Base-by-base conservation (phyloP, 2,329 filamentous ascomycete genomes). In the Tolypocladium inflatum region DNA sequence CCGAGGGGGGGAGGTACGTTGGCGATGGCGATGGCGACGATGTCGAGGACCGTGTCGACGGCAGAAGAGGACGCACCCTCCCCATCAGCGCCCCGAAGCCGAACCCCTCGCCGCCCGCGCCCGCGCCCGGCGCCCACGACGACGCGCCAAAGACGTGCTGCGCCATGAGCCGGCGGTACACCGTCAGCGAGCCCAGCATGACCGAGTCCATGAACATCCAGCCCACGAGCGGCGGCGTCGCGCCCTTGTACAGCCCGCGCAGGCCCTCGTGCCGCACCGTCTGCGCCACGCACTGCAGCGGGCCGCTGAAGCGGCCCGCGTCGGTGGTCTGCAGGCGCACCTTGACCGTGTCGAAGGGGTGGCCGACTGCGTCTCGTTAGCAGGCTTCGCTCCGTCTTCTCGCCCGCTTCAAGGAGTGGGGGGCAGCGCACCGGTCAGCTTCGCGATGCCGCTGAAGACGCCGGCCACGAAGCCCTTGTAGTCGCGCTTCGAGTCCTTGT, bases 381-480 rank as follows among this genome's bases (percentile, higher is more conserved):
- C 4, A 3, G 19, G 19, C 41, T 13, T 10, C 5, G 11, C 23
- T 9, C 21, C 21, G 15, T 9, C 8, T 3, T 38, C 15, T 38
- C 10, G 10, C 9, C 6, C 4, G 37, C 35, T 21, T 15, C 21
- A 26, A 2, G 38, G 59, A 48, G 33, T 11, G 51, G 23, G 35
- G 55, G n/a, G 13, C 21, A 23, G 45, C 82, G 65, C 74, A 93
- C 91, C 90, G 67, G 83, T 85, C 59, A 97, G 77, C 76, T 97
- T 97, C 59, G 92, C 87, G 67, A 97, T 88, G 30, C 94, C 94
- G 42, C 90, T 96, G 70, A 97, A 97, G 8, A 97, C 85, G n/a
- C 94, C 94, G 1, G 90, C 94, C 35, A 97, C 90, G 70, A 97
- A 99, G n/a, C 93, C 94, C 68, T 90, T 92, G 78, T 97, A 97